Conservation (phyloP, 139 green algal genomes). For the Haematococcus sp. region DNA sequence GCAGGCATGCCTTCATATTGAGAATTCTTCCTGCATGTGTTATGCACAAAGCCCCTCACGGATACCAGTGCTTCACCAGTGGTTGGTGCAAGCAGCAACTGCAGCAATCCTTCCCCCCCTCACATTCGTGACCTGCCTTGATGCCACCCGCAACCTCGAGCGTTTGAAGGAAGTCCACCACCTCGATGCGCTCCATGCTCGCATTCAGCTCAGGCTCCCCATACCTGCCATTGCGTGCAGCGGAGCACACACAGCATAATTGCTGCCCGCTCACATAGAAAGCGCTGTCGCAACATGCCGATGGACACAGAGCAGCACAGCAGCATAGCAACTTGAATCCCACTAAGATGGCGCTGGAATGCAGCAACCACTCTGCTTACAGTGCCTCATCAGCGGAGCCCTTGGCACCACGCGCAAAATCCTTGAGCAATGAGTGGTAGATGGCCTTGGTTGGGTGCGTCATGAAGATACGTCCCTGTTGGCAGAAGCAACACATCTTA, state of each 20-base stretch:
- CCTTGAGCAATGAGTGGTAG: constrained; percentile 86
- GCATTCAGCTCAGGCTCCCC: constrained; percentile 80
- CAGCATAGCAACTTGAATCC: no score
- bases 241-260: no score
- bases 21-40: no score
- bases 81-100: no score
- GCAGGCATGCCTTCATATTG: no score
- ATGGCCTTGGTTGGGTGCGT: constrained; percentile 98
- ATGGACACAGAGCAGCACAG: no score
- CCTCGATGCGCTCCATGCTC: constrained; percentile 85
- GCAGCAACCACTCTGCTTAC: constrained; percentile 39
- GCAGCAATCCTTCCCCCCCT: background rate
- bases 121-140: constrained; percentile 28
- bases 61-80: no score
- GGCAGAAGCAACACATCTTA: background rate
- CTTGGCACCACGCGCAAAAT: constrained; percentile 60
- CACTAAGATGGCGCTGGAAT: background rate
- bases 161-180: constrained; percentile 97
- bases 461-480: constrained; percentile 91
- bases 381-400: constrained; percentile 66
- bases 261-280: no score
- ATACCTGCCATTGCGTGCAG: constrained; percentile 37
- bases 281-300: no score
- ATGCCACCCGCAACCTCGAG: constrained; percentile 77
- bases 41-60: no score